Evolutionary conservation across 371 early-diverging fungal genomes (phyloP), one percentile per base, ranked within the genome.

Genomic region (Basidiobolus meristosporus): DNA sequence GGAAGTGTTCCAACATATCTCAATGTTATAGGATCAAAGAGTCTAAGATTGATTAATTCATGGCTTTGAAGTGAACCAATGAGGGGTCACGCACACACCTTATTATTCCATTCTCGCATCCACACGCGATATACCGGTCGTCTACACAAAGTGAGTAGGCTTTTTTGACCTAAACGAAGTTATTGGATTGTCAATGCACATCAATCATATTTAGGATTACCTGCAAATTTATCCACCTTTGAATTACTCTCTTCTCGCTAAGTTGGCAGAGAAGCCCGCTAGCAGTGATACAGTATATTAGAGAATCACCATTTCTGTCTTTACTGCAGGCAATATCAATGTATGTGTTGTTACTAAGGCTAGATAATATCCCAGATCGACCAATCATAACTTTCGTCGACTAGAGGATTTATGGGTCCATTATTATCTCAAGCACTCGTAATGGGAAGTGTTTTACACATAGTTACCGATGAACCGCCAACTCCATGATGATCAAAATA

Each of bases 171-270:
- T n/a, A n/a, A n/a, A n/a, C n/a, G n/a, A n/a, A n/a, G n/a, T n/a
- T n/a, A n/a, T n/a, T n/a, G n/a, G n/a, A n/a, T n/a, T n/a, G n/a
- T n/a, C n/a, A n/a, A n/a, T n/a, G n/a, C n/a, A n/a, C n/a, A n/a
- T n/a, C n/a, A n/a, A n/a, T n/a, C n/a, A n/a, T n/a, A n/a, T n/a
- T n/a, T n/a, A 9, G 19, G 37, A 51, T 31, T 38, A 75, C 77
- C 60, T 80, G 73, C 36, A 84, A 55, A 51, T 84, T 71, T 17
- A 84, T 69, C 81, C 80, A 84, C 50, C 77, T 81, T 36, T 78
- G 77, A 53, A 85, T 56, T 5, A 67, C 57, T 35, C 76, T 53
- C 1, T 57, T 67, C 39, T 70, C 67, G 26, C 72, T 65, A 39
- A 87, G 79, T 36, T 66, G 47, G 42, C 77, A 68, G 17, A 88